These are phyloP conservation scores for Physcomitrellopsis africana DNA, from an alignment of 225 moss, liverwort and hornwort species.

Conservation along the genomic window DNA sequence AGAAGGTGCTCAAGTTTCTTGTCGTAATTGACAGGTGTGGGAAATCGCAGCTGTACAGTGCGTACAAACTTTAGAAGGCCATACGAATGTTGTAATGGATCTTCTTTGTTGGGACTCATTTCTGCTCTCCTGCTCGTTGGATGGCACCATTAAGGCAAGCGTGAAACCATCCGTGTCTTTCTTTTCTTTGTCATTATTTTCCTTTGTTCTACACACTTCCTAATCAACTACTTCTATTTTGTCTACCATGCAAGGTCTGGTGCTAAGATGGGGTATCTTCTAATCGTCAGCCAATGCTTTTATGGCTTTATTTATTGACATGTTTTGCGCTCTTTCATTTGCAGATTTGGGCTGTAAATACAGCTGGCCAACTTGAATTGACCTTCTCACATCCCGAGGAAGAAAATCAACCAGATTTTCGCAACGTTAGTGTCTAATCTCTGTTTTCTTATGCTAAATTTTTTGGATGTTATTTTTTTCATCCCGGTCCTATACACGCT, in stretches of 20 bases:
- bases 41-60: constrained; percentile 75
- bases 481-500: too few relatives aligned
- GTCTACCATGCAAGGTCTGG: too few relatives aligned
- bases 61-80: constrained; percentile 84
- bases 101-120: constrained; percentile 95
- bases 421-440: constrained; percentile 34
- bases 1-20: constrained; percentile 15
- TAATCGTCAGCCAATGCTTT: neutral
- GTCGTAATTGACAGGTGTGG: constrained; percentile 56
- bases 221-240: too few relatives aligned
- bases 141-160: constrained; percentile 87
- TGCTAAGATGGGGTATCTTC: too few relatives aligned
- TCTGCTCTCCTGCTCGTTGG: constrained; percentile 88
- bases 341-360: constrained; percentile 88
- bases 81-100: constrained; percentile 88
- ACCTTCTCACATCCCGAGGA: constrained; percentile 85
- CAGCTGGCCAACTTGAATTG: constrained; percentile 80
- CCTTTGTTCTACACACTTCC: neutral
- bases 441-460: too few relatives aligned
- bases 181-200: neutral
- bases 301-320: constrained; percentile 16
- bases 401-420: constrained; percentile 50
- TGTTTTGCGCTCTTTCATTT: neutral
- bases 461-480: too few relatives aligned
- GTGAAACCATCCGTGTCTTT: neutral